A percentile compares a stretch with the other conserved stretches of the same genome.
Conservation (phyloP, 2,329 filamentous ascomycete species). For the Curvularia sp. region DNA sequence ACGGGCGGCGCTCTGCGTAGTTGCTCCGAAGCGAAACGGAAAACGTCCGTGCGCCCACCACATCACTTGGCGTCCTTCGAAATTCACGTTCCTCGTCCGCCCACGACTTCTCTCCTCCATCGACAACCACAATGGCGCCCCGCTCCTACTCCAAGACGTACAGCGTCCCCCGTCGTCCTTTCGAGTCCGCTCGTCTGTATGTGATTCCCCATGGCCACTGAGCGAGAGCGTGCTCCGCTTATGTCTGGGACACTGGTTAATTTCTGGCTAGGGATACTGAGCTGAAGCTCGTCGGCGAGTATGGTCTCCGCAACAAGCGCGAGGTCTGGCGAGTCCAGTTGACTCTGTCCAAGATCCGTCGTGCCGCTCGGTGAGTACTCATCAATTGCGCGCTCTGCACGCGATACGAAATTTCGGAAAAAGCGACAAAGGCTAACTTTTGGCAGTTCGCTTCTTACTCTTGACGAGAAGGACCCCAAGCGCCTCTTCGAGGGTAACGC, state of each 20-base stretch:
- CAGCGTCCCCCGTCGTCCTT: constrained; percentile 96
- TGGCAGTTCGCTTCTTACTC: constrained; percentile 94
- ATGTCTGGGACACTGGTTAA: constrained; percentile 85
- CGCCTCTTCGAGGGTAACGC: constrained; percentile 99
- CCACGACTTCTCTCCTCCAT: constrained; percentile 33
- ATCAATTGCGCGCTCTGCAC: constrained; percentile 18
- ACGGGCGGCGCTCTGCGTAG: background rate
- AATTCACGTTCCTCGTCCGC: constrained; percentile 8
- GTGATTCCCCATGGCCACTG: constrained; percentile 88
- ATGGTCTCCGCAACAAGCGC: constrained; percentile 99
- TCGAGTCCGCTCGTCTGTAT: constrained; percentile 99
- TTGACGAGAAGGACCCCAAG: constrained; percentile 99
- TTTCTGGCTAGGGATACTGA: constrained; percentile 84
- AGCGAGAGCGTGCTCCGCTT: constrained; percentile 97
- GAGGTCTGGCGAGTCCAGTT: constrained; percentile 99
- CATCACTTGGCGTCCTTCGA: constrained; percentile 7
- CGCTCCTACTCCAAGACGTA: constrained; percentile 98
- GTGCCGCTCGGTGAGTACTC: constrained; percentile 91
- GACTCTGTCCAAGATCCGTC: constrained; percentile 99
- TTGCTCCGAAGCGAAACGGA: background rate
- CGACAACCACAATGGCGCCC: constrained; percentile 54
- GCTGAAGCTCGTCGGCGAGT: constrained; percentile 99
- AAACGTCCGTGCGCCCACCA: constrained; percentile 4
- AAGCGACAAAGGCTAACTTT: constrained; percentile 22
- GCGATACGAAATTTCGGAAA: constrained; percentile 15